These are phyloP conservation scores for Globisporangium heterothallicum DNA, from an alignment of 352 stramenopile species.

Conservation along the genomic window DNA sequence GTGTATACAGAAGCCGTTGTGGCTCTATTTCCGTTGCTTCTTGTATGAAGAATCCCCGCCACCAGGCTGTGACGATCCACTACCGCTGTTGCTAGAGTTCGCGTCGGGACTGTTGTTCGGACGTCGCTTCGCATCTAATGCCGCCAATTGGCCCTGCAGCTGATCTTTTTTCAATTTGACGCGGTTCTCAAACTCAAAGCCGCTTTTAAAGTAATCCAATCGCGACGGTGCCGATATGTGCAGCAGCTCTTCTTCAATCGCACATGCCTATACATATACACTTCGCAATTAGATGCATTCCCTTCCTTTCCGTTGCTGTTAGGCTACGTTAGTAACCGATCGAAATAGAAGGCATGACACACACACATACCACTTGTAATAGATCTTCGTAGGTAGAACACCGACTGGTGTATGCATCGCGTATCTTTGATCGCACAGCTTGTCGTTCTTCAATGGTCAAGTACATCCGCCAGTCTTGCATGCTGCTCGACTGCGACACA, in stretches of 20 bases:
- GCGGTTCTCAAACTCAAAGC: constrained; percentile 88
- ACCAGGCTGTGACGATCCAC: constrained; percentile 12
- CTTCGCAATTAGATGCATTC: neutral
- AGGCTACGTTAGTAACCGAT: neutral
- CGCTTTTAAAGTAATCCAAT: constrained; percentile 89
- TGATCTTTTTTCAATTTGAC: constrained; percentile 89
- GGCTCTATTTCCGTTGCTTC: constrained; percentile 53
- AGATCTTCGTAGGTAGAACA: constrained; percentile 86
- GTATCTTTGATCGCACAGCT: constrained; percentile 83
- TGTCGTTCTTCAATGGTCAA: constrained; percentile 88
- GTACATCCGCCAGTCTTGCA: constrained; percentile 88
- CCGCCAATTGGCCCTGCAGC: constrained; percentile 74
- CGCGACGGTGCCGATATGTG: constrained; percentile 85
- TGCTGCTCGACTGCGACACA: constrained; percentile 52
- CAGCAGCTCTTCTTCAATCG: constrained; percentile 86
- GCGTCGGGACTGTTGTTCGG: constrained; percentile 32
- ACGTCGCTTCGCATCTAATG: constrained; percentile 74
- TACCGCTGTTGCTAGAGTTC: constrained; percentile 27
- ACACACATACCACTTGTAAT: constrained; percentile 72
- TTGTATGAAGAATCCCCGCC: constrained; percentile 35
- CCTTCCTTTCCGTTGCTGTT: no score
- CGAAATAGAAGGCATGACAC: neutral
- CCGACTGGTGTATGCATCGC: constrained; percentile 78
- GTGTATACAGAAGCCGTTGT: constrained; percentile 7
- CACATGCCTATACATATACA: constrained; percentile 46